Base-by-base conservation (phyloP, 345 rosid genomes). In the Salix dunnii region DNA sequence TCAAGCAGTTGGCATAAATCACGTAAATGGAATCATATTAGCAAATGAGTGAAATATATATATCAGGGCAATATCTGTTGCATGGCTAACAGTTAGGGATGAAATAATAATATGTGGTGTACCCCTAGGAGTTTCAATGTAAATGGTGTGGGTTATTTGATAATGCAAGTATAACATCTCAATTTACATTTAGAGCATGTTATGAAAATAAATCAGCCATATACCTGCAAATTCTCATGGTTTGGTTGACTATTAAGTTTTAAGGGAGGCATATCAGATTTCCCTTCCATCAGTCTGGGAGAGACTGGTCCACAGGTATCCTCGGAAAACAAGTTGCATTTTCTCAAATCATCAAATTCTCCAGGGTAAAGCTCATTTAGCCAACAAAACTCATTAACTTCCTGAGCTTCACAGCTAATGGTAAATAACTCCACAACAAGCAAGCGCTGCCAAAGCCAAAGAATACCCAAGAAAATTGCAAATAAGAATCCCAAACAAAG, bases 341-440 rank as follows among this genome's bases (percentile, higher is more conserved):
- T 75, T 55, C 85, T 82, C 79, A 96, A 84, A 76, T 90, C 87
- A 62, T 81, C 75, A 77, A 89, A 87, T 84, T 96, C 98, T 76
- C 92, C 95, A 2, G 84, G 80, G 81, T 93, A 93, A 76, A 96
- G 92, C 88, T 91, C 96, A 71, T 67, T 60, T 72, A 89, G 83
- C 96, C 95, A 93, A 75, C 82, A 71, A 48, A 72, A 73, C 70
- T 79, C 82, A 16, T 74, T 76, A 28, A 70, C 82, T 80, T 82
- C 81, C 40, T 80, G 73, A 80, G 48, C 87, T 79, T 92, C 91
- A 77, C 71, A 78, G 82, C 89, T 82, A 74, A 82, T 58, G 63
- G 84, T 80, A 43, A 85, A 76, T 63, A 96, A 82, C 80, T 91
- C 91, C 76, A 79, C 38, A 30, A 90, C 81, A 67, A 92, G 85